Evolutionary conservation across 176 grass and related monocot genomes (phyloP).

Genomic region (Areca catechu): DNA sequence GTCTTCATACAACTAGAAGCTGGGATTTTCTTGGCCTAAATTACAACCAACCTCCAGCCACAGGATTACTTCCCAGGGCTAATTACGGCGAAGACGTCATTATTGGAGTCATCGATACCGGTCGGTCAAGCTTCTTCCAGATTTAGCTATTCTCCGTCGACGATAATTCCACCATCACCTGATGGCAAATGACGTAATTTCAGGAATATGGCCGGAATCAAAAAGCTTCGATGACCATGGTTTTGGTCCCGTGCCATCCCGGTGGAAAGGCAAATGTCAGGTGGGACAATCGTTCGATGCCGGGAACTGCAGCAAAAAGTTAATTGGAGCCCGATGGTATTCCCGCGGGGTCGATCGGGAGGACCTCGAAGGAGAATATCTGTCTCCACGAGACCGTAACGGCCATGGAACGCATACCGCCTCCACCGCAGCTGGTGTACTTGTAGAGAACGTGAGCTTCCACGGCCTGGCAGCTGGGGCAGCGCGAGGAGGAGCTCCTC

Average conservation of each 20-base stretch:
- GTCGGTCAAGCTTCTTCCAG: too few species aligned
- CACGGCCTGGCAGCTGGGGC: conserved; percentile 21
- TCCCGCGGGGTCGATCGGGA: background rate
- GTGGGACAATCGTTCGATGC: conserved; percentile 7
- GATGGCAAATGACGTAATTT: too few species aligned
- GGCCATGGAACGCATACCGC: conserved; percentile 44
- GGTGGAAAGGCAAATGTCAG: conserved; percentile 47
- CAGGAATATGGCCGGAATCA: conserved; percentile 68
- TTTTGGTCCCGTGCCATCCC: conserved; percentile 15
- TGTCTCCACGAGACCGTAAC: conserved; percentile 18
- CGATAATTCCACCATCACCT: too few species aligned
- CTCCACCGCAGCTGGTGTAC: conserved; percentile 30
- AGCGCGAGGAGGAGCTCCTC: conserved; percentile 40
- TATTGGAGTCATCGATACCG: too few species aligned
- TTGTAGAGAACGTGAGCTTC: conserved; percentile 28
- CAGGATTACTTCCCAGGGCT: too few species aligned
- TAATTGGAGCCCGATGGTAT: conserved; percentile 55
- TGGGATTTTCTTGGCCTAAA: too few species aligned
- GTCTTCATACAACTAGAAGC: too few species aligned
- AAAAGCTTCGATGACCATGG: conserved; percentile 36
- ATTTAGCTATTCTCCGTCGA: too few species aligned
- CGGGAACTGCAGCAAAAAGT: conserved; percentile 41
- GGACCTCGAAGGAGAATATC: background rate
- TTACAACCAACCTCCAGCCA: too few species aligned
- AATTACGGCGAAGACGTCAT: too few species aligned